A percentile compares a stretch with the other conserved stretches of the same genome.
Conservation (phyloP, 768 basidiomycete species). For the Royoungia palumana region DNA sequence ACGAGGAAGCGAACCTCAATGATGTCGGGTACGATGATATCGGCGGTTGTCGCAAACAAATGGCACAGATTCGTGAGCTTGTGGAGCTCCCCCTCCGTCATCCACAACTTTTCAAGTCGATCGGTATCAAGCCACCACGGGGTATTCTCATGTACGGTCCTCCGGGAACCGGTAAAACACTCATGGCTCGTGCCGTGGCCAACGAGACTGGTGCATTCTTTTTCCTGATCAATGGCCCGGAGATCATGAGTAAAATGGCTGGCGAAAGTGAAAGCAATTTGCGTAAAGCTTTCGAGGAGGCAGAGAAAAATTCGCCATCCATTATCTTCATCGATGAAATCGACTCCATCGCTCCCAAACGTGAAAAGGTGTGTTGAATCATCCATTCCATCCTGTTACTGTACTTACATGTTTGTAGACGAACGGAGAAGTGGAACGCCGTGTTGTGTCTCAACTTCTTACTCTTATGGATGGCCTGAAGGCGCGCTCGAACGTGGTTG, state of each 20-base stretch:
- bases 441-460: constrained; percentile 96
- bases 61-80: constrained; percentile 99
- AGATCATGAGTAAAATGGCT: constrained; percentile 99
- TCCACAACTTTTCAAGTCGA: constrained; percentile 99
- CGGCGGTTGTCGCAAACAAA: constrained; percentile 98
- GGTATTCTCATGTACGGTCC: constrained; percentile 99
- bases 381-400: neutral
- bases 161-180: constrained; percentile 98
- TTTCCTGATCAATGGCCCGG: constrained; percentile 99
- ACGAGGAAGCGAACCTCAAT: constrained; percentile 93
- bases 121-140: constrained; percentile 99
- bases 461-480: constrained; percentile 99
- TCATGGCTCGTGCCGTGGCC: constrained; percentile 99
- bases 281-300: constrained; percentile 98
- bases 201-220: constrained; percentile 99
- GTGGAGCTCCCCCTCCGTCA: constrained; percentile 97
- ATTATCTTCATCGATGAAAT: constrained; percentile 99
- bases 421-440: constrained; percentile 98
- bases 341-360: constrained; percentile 98
- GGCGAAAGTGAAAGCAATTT: constrained; percentile 98
- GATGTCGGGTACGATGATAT: constrained; percentile 99
- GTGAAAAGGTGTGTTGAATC: constrained; percentile 76
- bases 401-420: constrained; percentile 50
- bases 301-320: constrained; percentile 98
- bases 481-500: constrained; percentile 97